phyloP scores from a whole-genome alignment of 164 flowering plant species.

The Liquidambar formosana region DNA sequence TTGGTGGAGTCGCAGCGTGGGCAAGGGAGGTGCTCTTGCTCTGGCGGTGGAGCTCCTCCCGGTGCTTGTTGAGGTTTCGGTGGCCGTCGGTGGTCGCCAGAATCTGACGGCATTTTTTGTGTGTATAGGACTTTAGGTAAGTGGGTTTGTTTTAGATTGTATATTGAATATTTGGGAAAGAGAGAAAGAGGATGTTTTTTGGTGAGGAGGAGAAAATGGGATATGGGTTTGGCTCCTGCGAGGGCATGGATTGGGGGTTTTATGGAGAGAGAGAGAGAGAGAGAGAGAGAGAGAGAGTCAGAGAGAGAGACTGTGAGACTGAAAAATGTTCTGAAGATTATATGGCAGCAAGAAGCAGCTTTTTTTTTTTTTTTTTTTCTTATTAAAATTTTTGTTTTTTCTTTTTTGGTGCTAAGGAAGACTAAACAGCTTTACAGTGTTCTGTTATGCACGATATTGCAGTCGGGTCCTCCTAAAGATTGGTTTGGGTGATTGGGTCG shows the following conservation, averaged over 20 bases:
- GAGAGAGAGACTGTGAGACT: slow-evolving; percentile 17
- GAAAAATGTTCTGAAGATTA: slow-evolving; percentile 7
- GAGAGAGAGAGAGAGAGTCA: slow-evolving; percentile 17
- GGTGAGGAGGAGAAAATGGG: not conserved
- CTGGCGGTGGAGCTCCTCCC: slow-evolving; percentile 40
- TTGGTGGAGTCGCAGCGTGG: slow-evolving; percentile 71
- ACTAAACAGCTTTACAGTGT: slow-evolving; percentile 24
- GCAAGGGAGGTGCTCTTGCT: slow-evolving; percentile 59
- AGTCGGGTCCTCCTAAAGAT: slow-evolving; percentile 39
- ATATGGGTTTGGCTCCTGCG: not conserved
- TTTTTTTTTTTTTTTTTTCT: not conserved
- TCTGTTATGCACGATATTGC: slow-evolving; percentile 24
- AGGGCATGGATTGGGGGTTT: slow-evolving; percentile 8
- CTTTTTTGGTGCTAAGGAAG: slow-evolving; percentile 18
- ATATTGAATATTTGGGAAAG: not conserved
- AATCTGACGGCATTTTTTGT: slow-evolving; percentile 34
- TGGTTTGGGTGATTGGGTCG: too few relatives aligned
- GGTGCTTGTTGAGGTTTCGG: slow-evolving; percentile 16
- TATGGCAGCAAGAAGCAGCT: slow-evolving; percentile 4
- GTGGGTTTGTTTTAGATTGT: too few relatives aligned
- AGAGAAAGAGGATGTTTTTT: not conserved
- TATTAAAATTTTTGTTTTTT: too few relatives aligned
- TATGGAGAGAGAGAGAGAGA: slow-evolving; percentile 17
- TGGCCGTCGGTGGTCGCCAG: slow-evolving; percentile 22
- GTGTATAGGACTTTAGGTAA: too few relatives aligned